Base-by-base conservation (phyloP, 192 early-diverging fungal genomes). In the Diversispora eburnea region DNA sequence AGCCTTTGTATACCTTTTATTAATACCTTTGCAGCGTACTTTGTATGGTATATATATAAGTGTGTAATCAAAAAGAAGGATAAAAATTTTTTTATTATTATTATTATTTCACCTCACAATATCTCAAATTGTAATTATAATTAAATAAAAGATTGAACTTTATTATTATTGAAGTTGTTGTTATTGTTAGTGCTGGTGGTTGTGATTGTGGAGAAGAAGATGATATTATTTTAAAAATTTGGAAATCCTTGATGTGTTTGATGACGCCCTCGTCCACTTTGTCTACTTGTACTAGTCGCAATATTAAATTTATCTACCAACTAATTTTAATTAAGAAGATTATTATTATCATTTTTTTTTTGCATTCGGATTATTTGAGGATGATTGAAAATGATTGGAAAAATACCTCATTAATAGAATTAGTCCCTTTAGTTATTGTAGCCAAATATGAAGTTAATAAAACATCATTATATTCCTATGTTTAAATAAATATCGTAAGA, bases 401-500 rank as follows among this genome's bases (percentile, higher is more conserved):
- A 17, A 84, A 72, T 62, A 93, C 84, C 65, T 93, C 89, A 69
- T 87, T 88, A 67, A 93, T 75, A 9, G 72, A 77, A 77, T 88
- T 81, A 2, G 87, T 82, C 13, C 89, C 90, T 77, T 94, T 94
- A 10, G 94, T 94, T 52, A 95, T 84, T 0, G 85, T 81, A 2
- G 93, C 88, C 55, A 95, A 79, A 75, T 93, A 91, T 20, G 88
- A 79, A 43, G 88, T 89, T 43, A 95, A 79, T 4, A 93, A 78
- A 39, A 93, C 88, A 76, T 95, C 94, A 66, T 91, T 93, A 77
- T 89, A 92, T 78, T 93, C 91, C 91, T 94, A 77, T 19, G 72
- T 41, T 67, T 12, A 41, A 60, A 42, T 48, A 45, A 17, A 39
- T 25, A 48, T 1, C 3, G 19, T 39, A 22, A 72, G 17, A 42